A percentile compares a stretch with the other conserved stretches of the same genome.
These are phyloP conservation scores for Aureobasidium sp. DNA, from an alignment of 2,329 filamentous ascomycete species.

Conservation along the genomic window DNA sequence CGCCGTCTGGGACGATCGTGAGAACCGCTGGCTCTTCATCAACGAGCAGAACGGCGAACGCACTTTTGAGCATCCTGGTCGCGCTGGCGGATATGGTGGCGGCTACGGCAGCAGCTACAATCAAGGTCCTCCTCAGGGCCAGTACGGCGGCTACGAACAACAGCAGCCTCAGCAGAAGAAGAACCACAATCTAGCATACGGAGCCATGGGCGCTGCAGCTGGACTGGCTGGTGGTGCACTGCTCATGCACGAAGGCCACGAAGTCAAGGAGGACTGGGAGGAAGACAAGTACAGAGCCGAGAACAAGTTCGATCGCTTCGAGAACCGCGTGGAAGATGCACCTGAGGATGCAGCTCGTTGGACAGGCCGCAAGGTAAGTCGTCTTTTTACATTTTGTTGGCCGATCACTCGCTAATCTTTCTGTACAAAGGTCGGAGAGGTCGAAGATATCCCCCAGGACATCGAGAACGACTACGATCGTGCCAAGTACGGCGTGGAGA, in stretches of 20 bases:
- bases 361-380: conserved; percentile 34
- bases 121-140: conserved; percentile 18
- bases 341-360: conserved; percentile 39
- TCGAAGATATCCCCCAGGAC: conserved; percentile 35
- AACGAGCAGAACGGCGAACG: conserved; percentile 42
- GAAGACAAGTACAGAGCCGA: conserved; percentile 26
- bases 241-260: conserved; percentile 40
- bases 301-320: conserved; percentile 20
- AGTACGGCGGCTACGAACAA: conserved; percentile 14
- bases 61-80: conserved; percentile 33
- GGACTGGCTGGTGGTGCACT: conserved; percentile 39
- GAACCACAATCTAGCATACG: conserved; percentile 31
- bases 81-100: conserved; percentile 16
- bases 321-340: conserved; percentile 33
- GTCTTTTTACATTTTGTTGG: neutral
- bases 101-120: conserved; percentile 20
- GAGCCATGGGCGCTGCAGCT: conserved; percentile 34
- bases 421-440: conserved; percentile 30
- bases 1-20: conserved; percentile 37
- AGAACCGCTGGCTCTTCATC: conserved; percentile 39
- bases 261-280: conserved; percentile 30
- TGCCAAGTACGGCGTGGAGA: conserved; percentile 25
- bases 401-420: neutral
- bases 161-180: conserved; percentile 3
- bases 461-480: conserved; percentile 28